Evolutionary conservation across 176 grass and related monocot genomes (phyloP).

Genomic region (Alopecurus myosuroides): DNA sequence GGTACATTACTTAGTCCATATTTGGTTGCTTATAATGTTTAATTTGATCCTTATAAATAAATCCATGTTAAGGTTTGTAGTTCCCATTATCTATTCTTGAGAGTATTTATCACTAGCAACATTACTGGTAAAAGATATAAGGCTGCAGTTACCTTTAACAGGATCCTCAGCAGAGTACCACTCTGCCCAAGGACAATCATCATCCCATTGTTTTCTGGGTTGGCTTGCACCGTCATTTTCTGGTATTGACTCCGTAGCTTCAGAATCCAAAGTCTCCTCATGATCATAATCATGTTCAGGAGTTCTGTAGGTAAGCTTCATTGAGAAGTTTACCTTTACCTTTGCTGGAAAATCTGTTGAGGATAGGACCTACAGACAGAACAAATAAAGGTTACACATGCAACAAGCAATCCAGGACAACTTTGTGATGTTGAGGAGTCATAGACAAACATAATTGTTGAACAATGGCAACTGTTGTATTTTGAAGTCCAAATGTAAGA

Average conservation of each 20-base stretch:
- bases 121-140: neutral
- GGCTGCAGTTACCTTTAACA: conserved; percentile 59
- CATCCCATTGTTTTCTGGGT: conserved; percentile 81
- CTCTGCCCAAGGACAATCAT: conserved; percentile 95
- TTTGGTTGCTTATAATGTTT: neutral
- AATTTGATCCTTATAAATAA: neutral
- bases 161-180: conserved; percentile 99
- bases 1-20: neutral
- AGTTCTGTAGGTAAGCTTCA: conserved; percentile 93
- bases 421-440: neutral
- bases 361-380: conserved; percentile 70
- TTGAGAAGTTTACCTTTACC: conserved; percentile 81
- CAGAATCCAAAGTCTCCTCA: conserved; percentile 48
- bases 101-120: neutral
- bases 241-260: conserved; percentile 47
- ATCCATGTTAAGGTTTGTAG: neutral
- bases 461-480: conserved; percentile 5
- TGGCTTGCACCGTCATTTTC: conserved; percentile 51
- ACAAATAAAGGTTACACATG: conserved; percentile 19
- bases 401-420: conserved; percentile 12
- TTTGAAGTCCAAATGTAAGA: conserved; percentile 10
- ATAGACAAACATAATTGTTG: neutral
- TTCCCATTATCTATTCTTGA: neutral
- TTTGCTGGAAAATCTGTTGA: conserved; percentile 67
- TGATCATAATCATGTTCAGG: conserved; percentile 75